Evolutionary conservation across 2,329 filamentous ascomycete species (phyloP).

Genomic region (Beauveria scarabaeidicola): DNA sequence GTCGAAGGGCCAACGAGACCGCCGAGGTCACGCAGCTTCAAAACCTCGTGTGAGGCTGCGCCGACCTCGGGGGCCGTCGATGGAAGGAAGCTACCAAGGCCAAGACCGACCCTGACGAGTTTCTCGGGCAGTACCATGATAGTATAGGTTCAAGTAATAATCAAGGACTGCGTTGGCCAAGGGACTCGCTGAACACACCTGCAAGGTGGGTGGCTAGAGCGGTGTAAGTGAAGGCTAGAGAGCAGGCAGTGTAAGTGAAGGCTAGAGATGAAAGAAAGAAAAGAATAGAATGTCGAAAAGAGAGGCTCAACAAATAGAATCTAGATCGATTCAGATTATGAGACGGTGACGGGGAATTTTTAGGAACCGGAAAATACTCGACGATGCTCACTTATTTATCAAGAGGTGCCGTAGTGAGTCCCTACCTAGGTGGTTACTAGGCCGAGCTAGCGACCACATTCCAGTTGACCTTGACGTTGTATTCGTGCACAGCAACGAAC

Average conservation of each 20-base stretch:
- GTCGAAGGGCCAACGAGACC: conserved; percentile 11
- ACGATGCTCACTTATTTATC: conserved; percentile 12
- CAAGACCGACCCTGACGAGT: conserved; percentile 13
- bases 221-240: background rate
- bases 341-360: background rate
- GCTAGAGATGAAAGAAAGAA: background rate
- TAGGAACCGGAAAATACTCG: background rate
- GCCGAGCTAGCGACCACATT: conserved; percentile 27
- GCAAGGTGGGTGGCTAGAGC: no score
- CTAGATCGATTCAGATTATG: background rate
- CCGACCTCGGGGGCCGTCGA: background rate
- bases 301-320: background rate
- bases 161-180: background rate
- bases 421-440: background rate
- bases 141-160: conserved; percentile 10
- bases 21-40: background rate
- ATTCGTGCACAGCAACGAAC: background rate
- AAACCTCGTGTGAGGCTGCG: background rate
- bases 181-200: background rate
- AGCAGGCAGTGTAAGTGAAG: background rate
- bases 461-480: conserved; percentile 14
- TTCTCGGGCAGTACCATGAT: conserved; percentile 16
- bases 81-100: conserved; percentile 1
- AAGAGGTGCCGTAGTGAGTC: conserved; percentile 14
- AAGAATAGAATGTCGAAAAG: background rate